Conservation (phyloP, 1,284 basidiomycete genomes). For the Ceratobasidium sp. region DNA sequence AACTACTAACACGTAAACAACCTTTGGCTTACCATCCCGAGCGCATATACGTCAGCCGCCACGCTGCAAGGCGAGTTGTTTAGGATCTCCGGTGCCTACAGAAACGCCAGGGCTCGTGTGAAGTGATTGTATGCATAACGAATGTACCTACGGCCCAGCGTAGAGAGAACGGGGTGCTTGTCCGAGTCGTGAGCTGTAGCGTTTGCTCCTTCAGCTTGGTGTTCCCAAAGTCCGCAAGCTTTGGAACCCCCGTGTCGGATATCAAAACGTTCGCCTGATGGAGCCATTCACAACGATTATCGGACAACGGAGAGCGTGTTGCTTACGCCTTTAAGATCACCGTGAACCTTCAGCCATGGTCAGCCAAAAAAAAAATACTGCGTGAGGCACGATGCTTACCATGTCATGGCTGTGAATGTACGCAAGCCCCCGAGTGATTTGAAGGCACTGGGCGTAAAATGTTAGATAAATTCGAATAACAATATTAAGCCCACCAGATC, state of each 20-base stretch:
- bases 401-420: background rate
- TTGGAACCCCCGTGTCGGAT: background rate
- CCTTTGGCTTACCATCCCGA: background rate
- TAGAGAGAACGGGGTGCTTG: background rate
- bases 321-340: background rate
- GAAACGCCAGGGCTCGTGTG: background rate
- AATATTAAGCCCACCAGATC: background rate
- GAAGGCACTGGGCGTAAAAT: background rate
- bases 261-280: background rate
- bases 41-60: background rate
- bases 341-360: background rate
- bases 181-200: background rate
- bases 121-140: background rate
- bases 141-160: background rate
- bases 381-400: background rate
- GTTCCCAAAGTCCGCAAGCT: constrained; percentile 4
- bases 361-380: background rate
- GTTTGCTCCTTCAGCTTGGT: background rate
- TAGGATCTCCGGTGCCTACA: background rate
- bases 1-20: too few species aligned
- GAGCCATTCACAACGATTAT: background rate
- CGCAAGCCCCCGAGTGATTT: background rate
- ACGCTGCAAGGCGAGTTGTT: background rate
- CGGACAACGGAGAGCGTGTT: background rate
- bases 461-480: background rate